Conservation (phyloP, 495 filamentous ascomycete genomes). For the Pseudevernia furfuracea region DNA sequence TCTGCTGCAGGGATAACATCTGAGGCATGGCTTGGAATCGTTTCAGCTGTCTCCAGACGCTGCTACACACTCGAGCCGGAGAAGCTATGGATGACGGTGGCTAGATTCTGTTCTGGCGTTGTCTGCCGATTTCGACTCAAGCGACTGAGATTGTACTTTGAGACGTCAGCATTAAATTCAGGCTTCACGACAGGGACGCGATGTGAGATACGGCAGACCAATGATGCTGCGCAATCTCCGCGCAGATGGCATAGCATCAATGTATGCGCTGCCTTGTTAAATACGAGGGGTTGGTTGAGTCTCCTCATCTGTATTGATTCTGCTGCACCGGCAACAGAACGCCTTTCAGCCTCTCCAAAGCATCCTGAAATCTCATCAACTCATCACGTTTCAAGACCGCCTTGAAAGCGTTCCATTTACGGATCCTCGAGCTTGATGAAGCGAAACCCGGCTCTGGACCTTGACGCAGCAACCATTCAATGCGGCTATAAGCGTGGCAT, state of each 20-base stretch:
- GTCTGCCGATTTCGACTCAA: background rate
- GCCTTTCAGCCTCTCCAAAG: conserved; percentile 16
- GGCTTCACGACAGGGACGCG: background rate
- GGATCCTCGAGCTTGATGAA: conserved; percentile 15
- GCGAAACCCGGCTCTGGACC: conserved; percentile 24
- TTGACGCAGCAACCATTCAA: conserved; percentile 15
- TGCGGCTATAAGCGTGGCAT: conserved; percentile 12
- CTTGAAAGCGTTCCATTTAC: conserved; percentile 26
- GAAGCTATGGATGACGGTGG: background rate
- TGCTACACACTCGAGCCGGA: background rate
- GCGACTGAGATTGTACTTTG: background rate
- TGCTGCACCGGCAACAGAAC: conserved; percentile 14
- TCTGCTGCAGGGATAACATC: too few species aligned
- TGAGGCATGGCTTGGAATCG: background rate
- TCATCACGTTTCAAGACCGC: conserved; percentile 28
- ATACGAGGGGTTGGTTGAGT: too few species aligned
- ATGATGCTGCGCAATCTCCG: too few species aligned
- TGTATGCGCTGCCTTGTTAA: too few species aligned
- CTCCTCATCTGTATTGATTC: conserved; percentile 6
- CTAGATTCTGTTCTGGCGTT: background rate
- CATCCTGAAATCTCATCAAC: conserved; percentile 21
- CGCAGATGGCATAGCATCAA: too few species aligned
- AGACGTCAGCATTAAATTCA: background rate
- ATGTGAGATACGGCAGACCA: background rate
- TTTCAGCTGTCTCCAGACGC: background rate